These are phyloP conservation scores for Candida argentea DNA, from an alignment of 805 yeast species.

Conservation along the genomic window DNA sequence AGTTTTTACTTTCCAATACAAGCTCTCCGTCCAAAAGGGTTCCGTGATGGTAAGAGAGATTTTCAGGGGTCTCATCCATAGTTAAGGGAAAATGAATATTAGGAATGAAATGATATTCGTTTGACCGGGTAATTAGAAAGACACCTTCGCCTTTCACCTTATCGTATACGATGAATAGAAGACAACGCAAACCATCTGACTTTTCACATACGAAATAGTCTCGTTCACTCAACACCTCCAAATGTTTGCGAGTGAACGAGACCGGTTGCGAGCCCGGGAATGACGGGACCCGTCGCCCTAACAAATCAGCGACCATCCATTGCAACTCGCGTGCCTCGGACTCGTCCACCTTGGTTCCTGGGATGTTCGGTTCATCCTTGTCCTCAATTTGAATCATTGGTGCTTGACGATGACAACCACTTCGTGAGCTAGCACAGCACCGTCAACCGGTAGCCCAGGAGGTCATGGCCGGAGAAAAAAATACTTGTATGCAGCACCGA, in stretches of 20 bases:
- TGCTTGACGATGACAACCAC: too few relatives aligned
- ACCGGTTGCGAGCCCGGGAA: conserved; percentile 97
- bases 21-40: conserved; percentile 92
- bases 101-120: conserved; percentile 74
- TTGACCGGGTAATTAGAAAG: conserved; percentile 79
- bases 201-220: conserved; percentile 96
- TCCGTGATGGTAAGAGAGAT: conserved; percentile 65
- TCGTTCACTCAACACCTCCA: conserved; percentile 48
- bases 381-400: conserved; percentile 28
- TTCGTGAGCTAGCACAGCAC: too few relatives aligned
- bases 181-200: conserved; percentile 84
- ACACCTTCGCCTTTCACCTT: conserved; percentile 79
- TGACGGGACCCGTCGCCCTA: conserved; percentile 39
- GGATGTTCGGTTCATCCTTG: conserved; percentile 69
- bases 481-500: too few relatives aligned
- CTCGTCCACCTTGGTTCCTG: conserved; percentile 72
- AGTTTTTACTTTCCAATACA: conserved; percentile 63
- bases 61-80: conserved; percentile 30
- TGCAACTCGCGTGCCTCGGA: conserved; percentile 60
- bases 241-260: conserved; percentile 70
- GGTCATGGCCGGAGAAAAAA: too few relatives aligned
- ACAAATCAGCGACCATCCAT: conserved; percentile 57
- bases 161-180: conserved; percentile 57
- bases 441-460: too few relatives aligned
- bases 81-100: conserved; percentile 72